These are phyloP conservation scores for Beverwykella pulmonaria DNA, from an alignment of 495 filamentous ascomycete genomes.

Conservation along the genomic window DNA sequence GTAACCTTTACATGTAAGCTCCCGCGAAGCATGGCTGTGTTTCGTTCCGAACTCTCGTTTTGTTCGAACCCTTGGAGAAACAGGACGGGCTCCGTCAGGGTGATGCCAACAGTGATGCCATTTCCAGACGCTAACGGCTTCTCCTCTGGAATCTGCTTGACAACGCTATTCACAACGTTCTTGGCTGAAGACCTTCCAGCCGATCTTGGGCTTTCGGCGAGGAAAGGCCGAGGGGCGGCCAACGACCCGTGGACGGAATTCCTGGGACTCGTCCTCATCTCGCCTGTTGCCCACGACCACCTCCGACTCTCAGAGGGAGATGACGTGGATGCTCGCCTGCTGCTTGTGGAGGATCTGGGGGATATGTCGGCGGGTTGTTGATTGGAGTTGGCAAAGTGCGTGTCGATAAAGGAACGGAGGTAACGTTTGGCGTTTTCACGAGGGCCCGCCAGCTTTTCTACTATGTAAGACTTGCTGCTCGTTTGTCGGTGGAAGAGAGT, in stretches of 20 bases:
- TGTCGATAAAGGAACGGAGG: conserved; percentile 46
- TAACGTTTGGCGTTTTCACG: conserved; percentile 52
- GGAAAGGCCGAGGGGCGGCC: conserved; percentile 26
- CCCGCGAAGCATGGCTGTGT: conserved; percentile 83
- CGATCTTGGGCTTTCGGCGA: conserved; percentile 31
- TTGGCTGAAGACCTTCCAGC: conserved; percentile 23
- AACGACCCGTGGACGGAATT: conserved; percentile 25
- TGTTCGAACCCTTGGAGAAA: conserved; percentile 93
- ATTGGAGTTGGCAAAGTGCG: conserved; percentile 14
- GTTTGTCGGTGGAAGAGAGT: conserved; percentile 18
- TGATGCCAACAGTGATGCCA: conserved; percentile 51
- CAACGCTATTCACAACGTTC: conserved; percentile 23
- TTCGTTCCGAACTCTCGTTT: conserved; percentile 64
- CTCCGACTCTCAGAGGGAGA: conserved; percentile 31
- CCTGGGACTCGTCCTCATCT: conserved; percentile 35
- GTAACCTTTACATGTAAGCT: conserved; percentile 79
- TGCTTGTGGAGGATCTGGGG: conserved; percentile 21
- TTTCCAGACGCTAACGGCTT: conserved; percentile 56
- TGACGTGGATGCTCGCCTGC: conserved; percentile 23
- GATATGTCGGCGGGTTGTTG: conserved; percentile 9
- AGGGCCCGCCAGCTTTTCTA: conserved; percentile 49
- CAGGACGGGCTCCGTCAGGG: conserved; percentile 82
- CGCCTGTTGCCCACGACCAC: conserved; percentile 27
- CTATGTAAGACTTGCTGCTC: conserved; percentile 23
- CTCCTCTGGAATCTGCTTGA: conserved; percentile 46